These are phyloP conservation scores for Sporothrix brasiliensis DNA, from an alignment of 2,329 filamentous ascomycete species.

Conservation along the genomic window DNA sequence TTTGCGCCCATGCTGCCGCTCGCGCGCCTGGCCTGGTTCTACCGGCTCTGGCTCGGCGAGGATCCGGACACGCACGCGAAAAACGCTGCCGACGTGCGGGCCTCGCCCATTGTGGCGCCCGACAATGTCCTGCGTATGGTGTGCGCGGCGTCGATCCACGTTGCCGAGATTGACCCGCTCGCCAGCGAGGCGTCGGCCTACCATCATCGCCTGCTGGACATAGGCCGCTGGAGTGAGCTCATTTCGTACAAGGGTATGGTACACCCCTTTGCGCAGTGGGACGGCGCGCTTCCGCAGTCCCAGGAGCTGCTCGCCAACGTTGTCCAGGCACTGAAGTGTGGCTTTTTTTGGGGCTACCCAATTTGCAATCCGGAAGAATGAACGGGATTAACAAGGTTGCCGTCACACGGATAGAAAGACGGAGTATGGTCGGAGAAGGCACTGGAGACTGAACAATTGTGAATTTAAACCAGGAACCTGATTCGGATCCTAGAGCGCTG, in stretches of 20 bases:
- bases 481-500: no score
- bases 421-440: not conserved
- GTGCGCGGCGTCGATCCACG: constrained; percentile 28
- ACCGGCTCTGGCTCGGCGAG: constrained; percentile 32
- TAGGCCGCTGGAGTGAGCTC: constrained; percentile 12
- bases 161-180: constrained; percentile 32
- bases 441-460: no score
- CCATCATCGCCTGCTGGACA: constrained; percentile 16
- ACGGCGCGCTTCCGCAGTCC: constrained; percentile 28
- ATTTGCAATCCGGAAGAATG: no score
- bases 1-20: constrained; percentile 34
- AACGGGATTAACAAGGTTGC: no score
- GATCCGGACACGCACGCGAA: constrained; percentile 11
- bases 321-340: not conserved
- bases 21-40: constrained; percentile 33
- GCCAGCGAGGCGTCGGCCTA: constrained; percentile 29
- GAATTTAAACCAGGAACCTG: no score
- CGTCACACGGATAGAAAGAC: not conserved
- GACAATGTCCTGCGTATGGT: constrained; percentile 8
- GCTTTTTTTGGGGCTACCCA: not conserved
- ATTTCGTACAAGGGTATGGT: constrained; percentile 29
- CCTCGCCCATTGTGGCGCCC: constrained; percentile 29
- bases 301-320: constrained; percentile 25
- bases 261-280: constrained; percentile 34
- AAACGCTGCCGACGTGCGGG: constrained; percentile 16